Evolutionary conservation across 2,329 filamentous ascomycete genomes (phyloP).

Genomic region (Ceratocystis huliohia): DNA sequence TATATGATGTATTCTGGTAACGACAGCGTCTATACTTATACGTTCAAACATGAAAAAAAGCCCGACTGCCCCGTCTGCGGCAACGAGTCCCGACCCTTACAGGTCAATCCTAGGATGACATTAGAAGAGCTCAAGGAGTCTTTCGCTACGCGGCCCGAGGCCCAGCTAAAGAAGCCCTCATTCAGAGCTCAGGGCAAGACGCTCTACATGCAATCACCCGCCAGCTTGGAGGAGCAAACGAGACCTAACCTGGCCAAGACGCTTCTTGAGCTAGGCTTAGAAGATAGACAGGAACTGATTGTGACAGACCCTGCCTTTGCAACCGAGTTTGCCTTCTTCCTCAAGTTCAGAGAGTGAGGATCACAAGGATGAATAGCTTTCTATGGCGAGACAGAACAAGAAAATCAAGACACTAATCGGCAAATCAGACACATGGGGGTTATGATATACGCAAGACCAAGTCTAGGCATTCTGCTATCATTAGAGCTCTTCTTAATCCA

Average conservation of each 20-base stretch:
- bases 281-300: constrained; percentile 75
- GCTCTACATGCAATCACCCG: constrained; percentile 78
- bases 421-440: neutral
- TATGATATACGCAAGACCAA: neutral
- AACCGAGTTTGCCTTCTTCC: constrained; percentile 49
- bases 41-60: constrained; percentile 89
- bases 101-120: constrained; percentile 57
- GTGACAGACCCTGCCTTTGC: constrained; percentile 85
- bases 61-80: constrained; percentile 91
- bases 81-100: constrained; percentile 61
- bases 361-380: neutral
- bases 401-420: neutral
- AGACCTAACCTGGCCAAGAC: constrained; percentile 69
- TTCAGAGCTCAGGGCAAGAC: constrained; percentile 68
- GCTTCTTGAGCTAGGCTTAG: constrained; percentile 57
- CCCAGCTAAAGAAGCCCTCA: constrained; percentile 88
- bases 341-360: constrained; percentile 33
- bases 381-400: neutral
- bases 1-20: constrained; percentile 99
- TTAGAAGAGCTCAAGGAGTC: constrained; percentile 76
- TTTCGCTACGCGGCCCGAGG: constrained; percentile 69
- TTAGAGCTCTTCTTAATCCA: neutral
- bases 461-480: neutral
- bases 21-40: constrained; percentile 92
- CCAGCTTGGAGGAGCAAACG: constrained; percentile 71